These are phyloP conservation scores for Magnaporthiopsis incrustans DNA, from an alignment of 2,329 filamentous ascomycete species.

Conservation along the genomic window DNA sequence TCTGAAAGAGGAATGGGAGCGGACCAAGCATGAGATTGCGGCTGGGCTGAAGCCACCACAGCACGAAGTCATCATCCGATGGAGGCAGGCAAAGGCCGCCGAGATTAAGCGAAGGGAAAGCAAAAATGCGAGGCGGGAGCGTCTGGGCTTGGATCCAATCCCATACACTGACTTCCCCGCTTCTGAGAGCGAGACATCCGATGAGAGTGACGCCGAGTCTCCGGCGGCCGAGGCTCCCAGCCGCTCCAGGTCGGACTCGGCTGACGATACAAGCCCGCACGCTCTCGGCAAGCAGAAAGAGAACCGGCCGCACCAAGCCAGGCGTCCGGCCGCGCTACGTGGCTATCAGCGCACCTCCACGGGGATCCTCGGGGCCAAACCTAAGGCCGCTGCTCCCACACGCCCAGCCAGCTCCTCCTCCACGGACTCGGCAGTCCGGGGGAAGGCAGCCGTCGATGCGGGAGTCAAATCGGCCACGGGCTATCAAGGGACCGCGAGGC, in stretches of 20 bases:
- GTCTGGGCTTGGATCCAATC: slow-evolving; percentile 22
- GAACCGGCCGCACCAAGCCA: background rate
- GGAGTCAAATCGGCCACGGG: slow-evolving; percentile 15
- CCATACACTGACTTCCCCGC: background rate
- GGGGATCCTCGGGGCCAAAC: slow-evolving; percentile 5
- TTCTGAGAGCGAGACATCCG: background rate
- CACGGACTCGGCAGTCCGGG: background rate
- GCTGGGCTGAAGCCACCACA: background rate
- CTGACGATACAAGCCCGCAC: background rate
- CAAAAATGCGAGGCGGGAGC: slow-evolving; percentile 35
- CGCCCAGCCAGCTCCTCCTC: background rate
- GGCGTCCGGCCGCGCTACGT: background rate
- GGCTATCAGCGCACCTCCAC: slow-evolving; percentile 12
- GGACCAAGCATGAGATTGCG: slow-evolving; percentile 1
- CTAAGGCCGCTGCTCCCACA: background rate
- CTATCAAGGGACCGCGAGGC: slow-evolving; percentile 25
- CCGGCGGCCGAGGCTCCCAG: background rate
- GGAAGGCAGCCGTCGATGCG: background rate
- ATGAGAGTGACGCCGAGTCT: background rate
- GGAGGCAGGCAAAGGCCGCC: background rate
- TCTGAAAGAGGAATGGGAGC: background rate
- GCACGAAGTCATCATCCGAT: background rate
- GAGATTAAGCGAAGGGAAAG: slow-evolving; percentile 6
- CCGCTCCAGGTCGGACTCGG: background rate
- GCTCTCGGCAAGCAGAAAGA: background rate